Conservation (phyloP, 2,329 filamentous ascomycete species). For the Pseudocercospora musae region DNA sequence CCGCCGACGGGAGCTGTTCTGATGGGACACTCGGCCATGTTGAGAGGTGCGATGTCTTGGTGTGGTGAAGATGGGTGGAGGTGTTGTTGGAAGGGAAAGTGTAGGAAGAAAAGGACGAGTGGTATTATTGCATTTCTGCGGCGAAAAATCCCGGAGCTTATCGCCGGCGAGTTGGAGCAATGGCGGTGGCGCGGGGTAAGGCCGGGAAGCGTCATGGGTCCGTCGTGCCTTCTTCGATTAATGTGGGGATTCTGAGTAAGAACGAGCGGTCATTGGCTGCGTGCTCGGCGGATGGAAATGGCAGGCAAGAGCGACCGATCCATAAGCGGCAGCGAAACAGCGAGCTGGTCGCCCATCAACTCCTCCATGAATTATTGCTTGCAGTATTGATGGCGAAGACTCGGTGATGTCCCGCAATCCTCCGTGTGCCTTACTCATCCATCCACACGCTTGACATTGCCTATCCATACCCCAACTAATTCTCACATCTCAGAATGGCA, state of each 20-base stretch:
- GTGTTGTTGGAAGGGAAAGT: too few species aligned
- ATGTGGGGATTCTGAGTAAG: background rate
- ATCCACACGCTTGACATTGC: too few species aligned
- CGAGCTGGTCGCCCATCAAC: background rate
- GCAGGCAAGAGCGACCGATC: background rate
- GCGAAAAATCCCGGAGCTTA: background rate
- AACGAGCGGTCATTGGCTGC: background rate
- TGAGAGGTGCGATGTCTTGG: constrained; percentile 5
- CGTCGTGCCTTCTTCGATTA: background rate
- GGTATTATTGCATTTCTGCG: background rate
- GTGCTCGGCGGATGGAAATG: background rate
- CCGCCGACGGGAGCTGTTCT: constrained; percentile 31
- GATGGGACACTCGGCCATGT: constrained; percentile 34
- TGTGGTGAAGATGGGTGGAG: background rate
- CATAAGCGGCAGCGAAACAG: background rate
- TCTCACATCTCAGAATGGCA: too few species aligned
- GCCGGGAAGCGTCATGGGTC: background rate
- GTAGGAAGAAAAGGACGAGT: background rate
- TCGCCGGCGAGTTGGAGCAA: background rate
- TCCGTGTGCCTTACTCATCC: too few species aligned
- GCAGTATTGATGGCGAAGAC: background rate
- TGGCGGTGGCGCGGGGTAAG: background rate
- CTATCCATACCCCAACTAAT: too few species aligned
- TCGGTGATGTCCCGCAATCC: too few species aligned
- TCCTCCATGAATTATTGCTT: background rate